Evolutionary conservation across 169 alveolate genomes (phyloP).

Genomic region (Eimeria praecox): DNA sequence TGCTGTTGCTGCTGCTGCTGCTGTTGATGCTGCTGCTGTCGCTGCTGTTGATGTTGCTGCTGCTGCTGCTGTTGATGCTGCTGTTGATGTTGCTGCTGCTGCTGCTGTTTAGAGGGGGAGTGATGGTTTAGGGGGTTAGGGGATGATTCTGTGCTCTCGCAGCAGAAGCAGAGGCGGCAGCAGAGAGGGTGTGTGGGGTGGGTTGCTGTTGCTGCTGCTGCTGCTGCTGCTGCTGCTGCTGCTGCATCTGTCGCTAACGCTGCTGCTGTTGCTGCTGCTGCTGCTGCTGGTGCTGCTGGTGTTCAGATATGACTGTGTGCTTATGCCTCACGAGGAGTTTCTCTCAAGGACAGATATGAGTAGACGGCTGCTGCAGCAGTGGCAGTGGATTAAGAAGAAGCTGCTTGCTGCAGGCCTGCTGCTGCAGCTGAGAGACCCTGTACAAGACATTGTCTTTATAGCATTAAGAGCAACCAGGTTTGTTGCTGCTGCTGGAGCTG

Average conservation of each 20-base stretch:
- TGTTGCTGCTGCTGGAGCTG: constrained; percentile 13
- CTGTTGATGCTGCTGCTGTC: constrained; percentile 20
- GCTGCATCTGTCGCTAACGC: constrained; percentile 5
- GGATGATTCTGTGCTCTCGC: too few species aligned
- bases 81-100: not conserved
- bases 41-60: not conserved
- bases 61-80: not conserved
- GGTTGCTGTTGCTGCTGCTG: constrained; percentile 2
- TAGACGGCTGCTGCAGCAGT: constrained; percentile 34
- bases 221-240: not conserved
- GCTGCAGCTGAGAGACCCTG: constrained; percentile 50
- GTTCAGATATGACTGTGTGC: constrained; percentile 11
- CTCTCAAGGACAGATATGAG: not conserved
- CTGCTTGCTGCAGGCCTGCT: constrained; percentile 26
- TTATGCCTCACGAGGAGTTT: constrained; percentile 25
- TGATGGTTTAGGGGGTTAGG: too few species aligned
- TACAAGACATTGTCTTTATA: not conserved
- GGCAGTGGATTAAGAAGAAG: constrained; percentile 7
- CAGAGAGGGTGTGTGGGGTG: not conserved
- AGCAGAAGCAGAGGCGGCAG: not conserved
- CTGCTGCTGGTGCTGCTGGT: constrained; percentile 13
- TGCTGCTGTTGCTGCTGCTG: constrained; percentile 26
- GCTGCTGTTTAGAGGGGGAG: not conserved
- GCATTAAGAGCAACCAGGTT: constrained; percentile 25
- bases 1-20: not conserved